phyloP scores from a whole-genome alignment of 177 flowering plant species.

The Tripterygium wilfordii region DNA sequence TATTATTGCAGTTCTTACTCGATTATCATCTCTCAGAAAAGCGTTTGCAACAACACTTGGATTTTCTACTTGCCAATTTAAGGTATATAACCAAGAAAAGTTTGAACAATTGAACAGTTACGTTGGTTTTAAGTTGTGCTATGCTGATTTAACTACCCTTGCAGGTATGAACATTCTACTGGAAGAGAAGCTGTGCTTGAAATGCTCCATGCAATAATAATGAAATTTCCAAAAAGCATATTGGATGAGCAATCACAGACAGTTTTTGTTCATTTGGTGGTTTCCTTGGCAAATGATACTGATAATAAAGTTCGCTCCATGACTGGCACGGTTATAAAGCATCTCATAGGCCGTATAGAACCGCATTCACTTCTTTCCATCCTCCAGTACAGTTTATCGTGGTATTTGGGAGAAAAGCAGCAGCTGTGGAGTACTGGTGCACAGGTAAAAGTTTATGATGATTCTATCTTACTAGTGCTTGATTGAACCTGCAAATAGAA shows the following conservation, averaged over 20 bases:
- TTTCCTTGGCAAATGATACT: constrained; percentile 65
- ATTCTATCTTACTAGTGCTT: background rate
- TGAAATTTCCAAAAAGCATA: constrained; percentile 49
- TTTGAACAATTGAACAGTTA: background rate
- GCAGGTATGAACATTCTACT: constrained; percentile 76
- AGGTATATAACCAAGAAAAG: constrained; percentile 30
- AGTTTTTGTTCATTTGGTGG: constrained; percentile 58
- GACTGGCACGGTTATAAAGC: constrained; percentile 62
- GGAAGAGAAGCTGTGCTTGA: constrained; percentile 95
- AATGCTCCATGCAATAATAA: constrained; percentile 68
- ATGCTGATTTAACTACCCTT: constrained; percentile 10
- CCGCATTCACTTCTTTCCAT: constrained; percentile 34
- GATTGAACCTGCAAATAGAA: background rate
- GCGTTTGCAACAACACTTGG: constrained; percentile 76
- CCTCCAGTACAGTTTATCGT: constrained; percentile 49
- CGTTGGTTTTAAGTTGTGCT: constrained; percentile 4
- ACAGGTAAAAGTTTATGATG: constrained; percentile 45
- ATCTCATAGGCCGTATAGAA: constrained; percentile 52
- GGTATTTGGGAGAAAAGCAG: constrained; percentile 52
- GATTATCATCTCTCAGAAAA: constrained; percentile 63
- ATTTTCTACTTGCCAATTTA: constrained; percentile 59
- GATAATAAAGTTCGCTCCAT: constrained; percentile 63
- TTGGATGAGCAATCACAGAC: constrained; percentile 48
- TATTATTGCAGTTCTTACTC: constrained; percentile 73
- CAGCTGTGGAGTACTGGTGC: constrained; percentile 69